Base-by-base conservation (phyloP, 768 basidiomycete genomes). In the Thelephora ganbajun region DNA sequence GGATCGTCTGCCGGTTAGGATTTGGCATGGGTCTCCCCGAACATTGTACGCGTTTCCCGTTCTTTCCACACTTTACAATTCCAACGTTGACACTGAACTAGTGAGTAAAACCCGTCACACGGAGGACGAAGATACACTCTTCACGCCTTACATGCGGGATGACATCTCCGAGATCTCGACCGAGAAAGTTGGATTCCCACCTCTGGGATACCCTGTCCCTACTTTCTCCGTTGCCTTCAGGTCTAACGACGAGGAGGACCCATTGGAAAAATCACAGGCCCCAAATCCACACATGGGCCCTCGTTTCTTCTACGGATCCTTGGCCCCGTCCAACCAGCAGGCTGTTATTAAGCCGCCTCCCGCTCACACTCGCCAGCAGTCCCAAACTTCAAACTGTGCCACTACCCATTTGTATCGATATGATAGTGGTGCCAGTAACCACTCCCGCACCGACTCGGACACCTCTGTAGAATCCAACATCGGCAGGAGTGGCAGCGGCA, bases 21-120 rank as follows among this genome's bases (percentile, higher is more conserved):
- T 88, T 88, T 55, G 82, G 80, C 49, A 84, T 82, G 60, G 85
- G 85, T 19, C 66, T 89, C 49, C 63, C 70, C 48, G 72, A 71
- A 18, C 79, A 80, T 60, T 64, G 84, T 87, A 52, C 65, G 83
- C 63, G 26, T 20, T 50, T 43, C 26, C 50, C 11, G 47, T 48
- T 48, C 44, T 33, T 19, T 39, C 30, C 7, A 30, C 11, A 51
- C 30, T 23, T 30, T 13, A 34, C 14, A 44, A 37, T 19, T 39
- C 35, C 47, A 13, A 26, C 16, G 18, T 45, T 48, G 5, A 42
- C 35, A 5, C 48, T 47, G 19, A 52, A 33, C 35, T 44, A 44
- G 20, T 12, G 33, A 47, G 5, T 33, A 43, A 19, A 22, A 23
- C 7, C 41, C 18, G 42, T 43, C 20, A 35, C 26, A 30, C 67